Base-by-base conservation (phyloP, 345 rosid genomes). In the Durio zibethinus region DNA sequence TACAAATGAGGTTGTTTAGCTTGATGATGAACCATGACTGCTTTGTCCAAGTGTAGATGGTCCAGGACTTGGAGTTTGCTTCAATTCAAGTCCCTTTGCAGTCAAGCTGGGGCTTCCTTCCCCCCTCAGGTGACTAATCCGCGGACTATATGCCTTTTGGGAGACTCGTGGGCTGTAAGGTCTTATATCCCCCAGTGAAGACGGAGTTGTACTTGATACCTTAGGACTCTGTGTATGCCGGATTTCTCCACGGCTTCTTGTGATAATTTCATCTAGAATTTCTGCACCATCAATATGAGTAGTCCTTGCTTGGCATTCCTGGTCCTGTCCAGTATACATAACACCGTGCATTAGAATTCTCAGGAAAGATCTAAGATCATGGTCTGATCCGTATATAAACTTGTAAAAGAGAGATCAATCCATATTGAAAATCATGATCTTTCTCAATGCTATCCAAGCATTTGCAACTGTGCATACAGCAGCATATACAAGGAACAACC, bases 221-320 rank as follows among this genome's bases (percentile, higher is more conserved):
- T 86, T 91, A 35, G 91, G 90, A 76, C 92, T 89, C 16, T 79
- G 89, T n/a, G 78, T 29, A 45, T 18, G 82, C 40, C 92, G 92
- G 68, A 89, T 72, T 88, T 91, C 96, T 40, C 93, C 93, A 9
- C 96, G 89, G 83, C 92, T 88, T 86, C 96, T 82, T 71, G 92
- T 91, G 68, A 91, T 82, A 21, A 89, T 80, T 71, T 81, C 92
- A 75, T 91, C 96, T 23, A 91, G 92, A 74, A 91, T 83, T 83
- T 91, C 96, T 47, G 86, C 84, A 9, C 80, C 60, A 38, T 88
- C 90, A 23, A 85, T 72, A 23, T 62, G 63, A 18, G 80, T 52
- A 43, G 81, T 45, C 67, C 89, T 88, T 74, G 83, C 74, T 40
- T 72, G 87, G 11, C 57, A 33, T 76, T 80, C 82, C 75, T 82